A percentile compares a stretch with the other conserved stretches of the same genome.
Evolutionary conservation across 2,329 filamentous ascomycete species (phyloP).

Genomic region (Waltergamsia citrina): DNA sequence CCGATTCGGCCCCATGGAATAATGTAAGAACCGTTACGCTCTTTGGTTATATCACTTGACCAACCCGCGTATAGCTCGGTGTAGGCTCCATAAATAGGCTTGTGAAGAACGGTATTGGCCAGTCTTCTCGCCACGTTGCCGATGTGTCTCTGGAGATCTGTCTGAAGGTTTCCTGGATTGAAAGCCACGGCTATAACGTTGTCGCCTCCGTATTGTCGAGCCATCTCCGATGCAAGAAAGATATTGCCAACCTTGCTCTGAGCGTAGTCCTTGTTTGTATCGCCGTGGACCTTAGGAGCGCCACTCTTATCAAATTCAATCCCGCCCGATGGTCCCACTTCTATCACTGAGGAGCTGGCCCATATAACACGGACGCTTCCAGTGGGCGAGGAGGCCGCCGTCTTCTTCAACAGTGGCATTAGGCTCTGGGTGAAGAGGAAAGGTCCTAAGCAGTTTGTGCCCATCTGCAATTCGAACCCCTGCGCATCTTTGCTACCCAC

Average conservation of each 20-base stretch:
- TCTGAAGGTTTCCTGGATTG: constrained; percentile 24
- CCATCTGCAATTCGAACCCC: constrained; percentile 6
- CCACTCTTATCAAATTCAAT: too few relatives aligned
- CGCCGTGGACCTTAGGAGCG: neutral
- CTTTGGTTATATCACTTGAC: too few relatives aligned
- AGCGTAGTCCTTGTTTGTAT: constrained; percentile 13
- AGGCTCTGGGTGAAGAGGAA: constrained; percentile 5
- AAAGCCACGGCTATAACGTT: constrained; percentile 18
- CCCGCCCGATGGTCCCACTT: neutral
- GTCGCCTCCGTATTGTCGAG: constrained; percentile 11
- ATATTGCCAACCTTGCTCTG: constrained; percentile 24
- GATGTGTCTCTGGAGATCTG: constrained; percentile 5
- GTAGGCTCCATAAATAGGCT: too few relatives aligned
- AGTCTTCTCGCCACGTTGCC: too few relatives aligned
- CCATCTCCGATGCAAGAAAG: constrained; percentile 20
- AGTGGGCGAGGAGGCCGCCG: constrained; percentile 8
- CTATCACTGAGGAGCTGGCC: constrained; percentile 5
- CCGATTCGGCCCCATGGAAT: too few relatives aligned
- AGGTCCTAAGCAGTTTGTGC: constrained; percentile 3
- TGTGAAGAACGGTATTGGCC: too few relatives aligned
- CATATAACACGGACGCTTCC: constrained; percentile 13
- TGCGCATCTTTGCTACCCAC: constrained; percentile 9
- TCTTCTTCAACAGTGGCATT: constrained; percentile 1
- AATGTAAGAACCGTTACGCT: too few relatives aligned
- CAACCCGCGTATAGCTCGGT: too few relatives aligned